phyloP scores from a whole-genome alignment of 208 protist species.

The Leishmania aethiopica region DNA sequence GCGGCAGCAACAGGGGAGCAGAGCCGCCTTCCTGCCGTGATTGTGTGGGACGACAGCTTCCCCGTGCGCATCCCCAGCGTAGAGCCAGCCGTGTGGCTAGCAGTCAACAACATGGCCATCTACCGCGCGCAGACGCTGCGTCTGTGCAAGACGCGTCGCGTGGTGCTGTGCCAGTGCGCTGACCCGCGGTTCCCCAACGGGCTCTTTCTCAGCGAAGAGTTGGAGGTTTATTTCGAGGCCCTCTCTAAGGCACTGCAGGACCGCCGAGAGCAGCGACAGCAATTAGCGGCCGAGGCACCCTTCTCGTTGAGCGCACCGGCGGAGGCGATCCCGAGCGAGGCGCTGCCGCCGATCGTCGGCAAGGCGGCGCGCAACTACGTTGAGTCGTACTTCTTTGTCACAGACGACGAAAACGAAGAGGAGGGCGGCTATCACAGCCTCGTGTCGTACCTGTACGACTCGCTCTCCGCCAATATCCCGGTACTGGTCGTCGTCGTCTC shows the following conservation, averaged over 20 bases:
- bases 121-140: conserved; percentile 54
- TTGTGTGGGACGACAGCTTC: conserved; percentile 85
- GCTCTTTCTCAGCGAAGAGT: conserved; percentile 29
- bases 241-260: conserved; percentile 21
- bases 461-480: conserved; percentile 27
- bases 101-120: conserved; percentile 38
- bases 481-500: conserved; percentile 55
- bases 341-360: conserved; percentile 48
- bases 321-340: background rate
- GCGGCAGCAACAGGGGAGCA: background rate
- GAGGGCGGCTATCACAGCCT: conserved; percentile 50
- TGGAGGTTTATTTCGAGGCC: conserved; percentile 36
- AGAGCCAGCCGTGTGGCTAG: conserved; percentile 54
- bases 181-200: conserved; percentile 45
- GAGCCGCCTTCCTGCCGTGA: conserved; percentile 33
- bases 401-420: conserved; percentile 33
- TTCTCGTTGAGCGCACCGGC: background rate
- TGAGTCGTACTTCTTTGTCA: conserved; percentile 67
- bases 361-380: conserved; percentile 37
- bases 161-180: conserved; percentile 46
- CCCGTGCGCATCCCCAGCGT: conserved; percentile 41
- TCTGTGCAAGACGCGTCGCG: conserved; percentile 42
- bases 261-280: conserved; percentile 12
- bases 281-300: background rate
- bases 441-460: conserved; percentile 36